Conservation (phyloP, 2,329 filamentous ascomycete genomes). For the Clarireedia monteithiana region DNA sequence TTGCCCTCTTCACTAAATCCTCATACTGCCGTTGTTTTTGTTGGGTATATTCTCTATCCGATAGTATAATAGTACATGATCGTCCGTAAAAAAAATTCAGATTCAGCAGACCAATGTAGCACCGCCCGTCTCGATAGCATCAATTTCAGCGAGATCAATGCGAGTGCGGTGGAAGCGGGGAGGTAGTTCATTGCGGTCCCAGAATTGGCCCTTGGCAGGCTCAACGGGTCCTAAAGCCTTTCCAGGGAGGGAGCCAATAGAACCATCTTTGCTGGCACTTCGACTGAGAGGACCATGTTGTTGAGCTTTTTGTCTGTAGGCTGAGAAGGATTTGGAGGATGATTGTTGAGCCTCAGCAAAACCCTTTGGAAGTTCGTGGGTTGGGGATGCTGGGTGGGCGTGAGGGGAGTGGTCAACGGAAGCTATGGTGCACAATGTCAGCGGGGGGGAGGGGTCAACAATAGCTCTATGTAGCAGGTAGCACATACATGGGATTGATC, state of each 20-base stretch:
- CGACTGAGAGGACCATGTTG: constrained; percentile 49
- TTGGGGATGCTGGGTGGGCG: constrained; percentile 48
- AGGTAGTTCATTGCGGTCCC: constrained; percentile 85
- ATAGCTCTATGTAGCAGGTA: not conserved
- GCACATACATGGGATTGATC: constrained; percentile 31
- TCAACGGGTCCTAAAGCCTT: constrained; percentile 64
- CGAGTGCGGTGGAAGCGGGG: constrained; percentile 69
- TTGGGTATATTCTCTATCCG: not conserved
- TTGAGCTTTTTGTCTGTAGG: constrained; percentile 50
- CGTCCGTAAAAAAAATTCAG: not conserved
- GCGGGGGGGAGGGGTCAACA: not conserved
- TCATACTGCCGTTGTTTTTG: not conserved
- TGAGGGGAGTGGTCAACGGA: constrained; percentile 49
- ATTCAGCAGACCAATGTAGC: constrained; percentile 50
- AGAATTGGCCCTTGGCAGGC: constrained; percentile 67
- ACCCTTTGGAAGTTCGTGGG: constrained; percentile 44
- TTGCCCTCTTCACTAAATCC: not conserved
- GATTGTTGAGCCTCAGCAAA: constrained; percentile 37
- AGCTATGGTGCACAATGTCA: constrained; percentile 32
- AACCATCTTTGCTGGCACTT: constrained; percentile 14
- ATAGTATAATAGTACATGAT: constrained; percentile 1
- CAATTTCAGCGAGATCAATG: constrained; percentile 79
- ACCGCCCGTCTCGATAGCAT: constrained; percentile 89
- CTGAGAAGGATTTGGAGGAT: constrained; percentile 42
- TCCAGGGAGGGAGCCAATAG: constrained; percentile 38